Base-by-base conservation (phyloP, 2,329 filamentous ascomycete species). In the Fusarium sublunatum region DNA sequence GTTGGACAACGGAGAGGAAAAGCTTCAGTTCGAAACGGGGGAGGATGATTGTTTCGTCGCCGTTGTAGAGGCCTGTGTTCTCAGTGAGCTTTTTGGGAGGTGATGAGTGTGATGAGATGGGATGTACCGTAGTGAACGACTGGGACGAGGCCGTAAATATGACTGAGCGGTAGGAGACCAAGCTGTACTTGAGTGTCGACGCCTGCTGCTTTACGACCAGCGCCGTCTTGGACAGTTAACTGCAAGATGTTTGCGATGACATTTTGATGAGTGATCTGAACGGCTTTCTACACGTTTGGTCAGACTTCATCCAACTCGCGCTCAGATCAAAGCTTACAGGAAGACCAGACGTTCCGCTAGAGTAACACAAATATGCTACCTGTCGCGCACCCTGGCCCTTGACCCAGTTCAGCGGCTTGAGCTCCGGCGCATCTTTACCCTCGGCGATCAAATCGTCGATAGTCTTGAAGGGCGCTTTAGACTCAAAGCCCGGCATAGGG, bases 231-330 rank as follows among this genome's bases (percentile, higher is more conserved):
- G 1, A 81, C 71, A 7, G 70, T 72, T 51, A 88, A 81, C 72
- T 93, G 90, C 42, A 92, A 70, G 0, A 87, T 83, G 71, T 93
- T 94, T 48, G 91, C 85, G 43, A 94, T 93, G 39, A 93, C 88
- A 64, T 94, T 94, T 34, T 79, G 78, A 72, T 94, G 91, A 4
- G 90, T 91, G 57, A 94, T 91, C 88, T 91, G 92, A 49, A 93
- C 91, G 40, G 90, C 91, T 88, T 93, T 92, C 86, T 91, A 55
- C 9, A 46, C 7, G 11, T 9, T 57, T 9, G 56, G 35, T 72
- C 34, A 66, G 51, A 25, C 31, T 28, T 4, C 5, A 13, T 28
- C 22, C 32, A 15, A 3, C 1, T 29, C 6, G 10, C 9, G n/a
- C 6, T 24, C 26, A 15, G 6, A 6, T 9, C 11, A 19, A 3